These are phyloP conservation scores for Ascoidea rubescens DNA, from an alignment of 805 yeast species.

Conservation along the genomic window DNA sequence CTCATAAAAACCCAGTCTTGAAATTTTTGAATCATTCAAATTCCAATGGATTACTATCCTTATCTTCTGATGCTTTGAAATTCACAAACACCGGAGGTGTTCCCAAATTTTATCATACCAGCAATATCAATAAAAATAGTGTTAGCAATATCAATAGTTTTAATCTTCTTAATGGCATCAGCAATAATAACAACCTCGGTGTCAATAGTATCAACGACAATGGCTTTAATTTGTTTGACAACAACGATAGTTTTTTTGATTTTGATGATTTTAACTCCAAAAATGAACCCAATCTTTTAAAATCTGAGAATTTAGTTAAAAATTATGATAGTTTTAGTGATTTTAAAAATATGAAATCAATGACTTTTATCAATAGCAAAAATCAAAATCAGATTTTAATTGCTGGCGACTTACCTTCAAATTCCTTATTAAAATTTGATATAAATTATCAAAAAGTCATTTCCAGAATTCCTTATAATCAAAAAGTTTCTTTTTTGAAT, in stretches of 20 bases:
- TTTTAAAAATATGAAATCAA: neutral
- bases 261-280: neutral
- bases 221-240: neutral
- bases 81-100: constrained; percentile 47
- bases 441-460: constrained; percentile 23
- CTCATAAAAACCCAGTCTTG: constrained; percentile 26
- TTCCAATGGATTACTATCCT: constrained; percentile 42
- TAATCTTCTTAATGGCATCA: constrained; percentile 19
- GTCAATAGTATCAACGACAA: constrained; percentile 6
- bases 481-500: constrained; percentile 32
- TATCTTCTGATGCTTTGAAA: constrained; percentile 36
- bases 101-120: constrained; percentile 19
- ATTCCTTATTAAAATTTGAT: constrained; percentile 22
- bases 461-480: constrained; percentile 25
- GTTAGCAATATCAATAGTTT: constrained; percentile 15
- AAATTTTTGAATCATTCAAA: constrained; percentile 33
- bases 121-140: constrained; percentile 14
- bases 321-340: constrained; percentile 1
- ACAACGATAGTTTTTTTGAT: neutral
- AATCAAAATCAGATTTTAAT: constrained; percentile 2
- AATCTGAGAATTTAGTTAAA: constrained; percentile 5
- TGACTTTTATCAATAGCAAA: neutral
- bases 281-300: neutral
- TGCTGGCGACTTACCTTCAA: constrained; percentile 12
- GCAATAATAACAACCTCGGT: constrained; percentile 16